phyloP scores from a whole-genome alignment of 345 rosid genomes.

The Rhizophora apiculata region DNA sequence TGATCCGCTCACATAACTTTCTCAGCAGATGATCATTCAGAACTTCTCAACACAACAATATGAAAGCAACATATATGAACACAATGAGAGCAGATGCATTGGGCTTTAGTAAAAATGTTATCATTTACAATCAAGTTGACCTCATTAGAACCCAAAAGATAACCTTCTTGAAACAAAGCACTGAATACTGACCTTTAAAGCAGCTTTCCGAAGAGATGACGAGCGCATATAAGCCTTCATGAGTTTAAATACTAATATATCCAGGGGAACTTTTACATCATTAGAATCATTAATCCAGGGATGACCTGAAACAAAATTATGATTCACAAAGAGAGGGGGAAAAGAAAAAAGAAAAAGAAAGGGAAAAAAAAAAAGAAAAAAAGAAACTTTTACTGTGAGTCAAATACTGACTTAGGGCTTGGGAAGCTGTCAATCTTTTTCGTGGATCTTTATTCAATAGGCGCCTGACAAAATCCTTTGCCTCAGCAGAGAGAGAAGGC shows the following conservation, averaged over 20 bases:
- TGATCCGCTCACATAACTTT: background rate
- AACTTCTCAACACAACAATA: background rate
- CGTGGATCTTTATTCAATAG: conserved; percentile 80
- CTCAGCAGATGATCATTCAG: background rate
- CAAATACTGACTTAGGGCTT: conserved; percentile 71
- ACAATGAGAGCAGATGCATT: background rate
- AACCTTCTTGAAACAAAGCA: background rate
- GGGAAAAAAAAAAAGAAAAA: background rate
- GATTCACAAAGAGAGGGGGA: background rate
- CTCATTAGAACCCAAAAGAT: background rate
- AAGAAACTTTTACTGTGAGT: background rate
- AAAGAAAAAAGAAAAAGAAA: background rate
- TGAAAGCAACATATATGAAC: background rate
- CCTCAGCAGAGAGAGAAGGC: conserved; percentile 84
- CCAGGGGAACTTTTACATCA: conserved; percentile 64
- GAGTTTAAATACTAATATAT: conserved; percentile 66
- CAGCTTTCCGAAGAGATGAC: conserved; percentile 84
- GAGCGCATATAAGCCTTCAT: conserved; percentile 82
- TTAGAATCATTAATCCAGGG: conserved; percentile 69
- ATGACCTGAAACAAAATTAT: conserved; percentile 56
- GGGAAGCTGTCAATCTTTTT: conserved; percentile 90
- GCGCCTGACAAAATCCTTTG: conserved; percentile 85
- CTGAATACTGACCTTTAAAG: conserved; percentile 63
- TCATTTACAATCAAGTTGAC: background rate
- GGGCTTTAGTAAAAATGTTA: background rate